Evolutionary conservation across 345 rosid genomes (phyloP).

Genomic region (Arabis hirsuta): DNA sequence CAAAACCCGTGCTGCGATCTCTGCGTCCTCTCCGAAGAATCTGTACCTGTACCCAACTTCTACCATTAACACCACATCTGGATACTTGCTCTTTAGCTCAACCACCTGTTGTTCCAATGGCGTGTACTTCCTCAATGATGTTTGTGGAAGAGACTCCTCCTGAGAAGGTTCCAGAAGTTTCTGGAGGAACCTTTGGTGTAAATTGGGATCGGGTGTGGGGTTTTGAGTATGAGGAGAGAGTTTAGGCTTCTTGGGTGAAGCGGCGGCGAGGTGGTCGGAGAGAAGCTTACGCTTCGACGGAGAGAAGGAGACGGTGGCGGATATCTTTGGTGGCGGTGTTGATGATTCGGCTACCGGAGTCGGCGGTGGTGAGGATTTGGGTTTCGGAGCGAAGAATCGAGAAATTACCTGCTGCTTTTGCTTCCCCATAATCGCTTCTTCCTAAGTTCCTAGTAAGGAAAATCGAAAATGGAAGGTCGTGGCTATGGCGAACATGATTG

Average conservation of each 20-base stretch:
- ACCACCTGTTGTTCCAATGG: constrained; percentile 87
- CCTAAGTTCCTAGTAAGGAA: neutral
- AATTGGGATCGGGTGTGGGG: constrained; percentile 49
- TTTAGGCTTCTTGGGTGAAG: constrained; percentile 55
- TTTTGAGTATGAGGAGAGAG: constrained; percentile 60
- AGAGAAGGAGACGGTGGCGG: constrained; percentile 73
- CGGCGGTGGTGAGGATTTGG: constrained; percentile 50
- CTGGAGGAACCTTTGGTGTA: constrained; percentile 58
- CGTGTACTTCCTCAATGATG: constrained; percentile 57
- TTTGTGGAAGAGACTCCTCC: constrained; percentile 21
- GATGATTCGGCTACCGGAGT: constrained; percentile 38
- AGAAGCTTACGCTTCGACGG: constrained; percentile 76
- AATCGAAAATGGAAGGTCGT: constrained; percentile 25
- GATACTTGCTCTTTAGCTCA: constrained; percentile 64
- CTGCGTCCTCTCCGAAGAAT: constrained; percentile 93
- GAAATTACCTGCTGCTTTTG: constrained; percentile 84
- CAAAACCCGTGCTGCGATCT: constrained; percentile 69
- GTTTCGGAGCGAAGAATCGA: constrained; percentile 84
- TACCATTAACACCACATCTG: constrained; percentile 84
- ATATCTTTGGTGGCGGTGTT: constrained; percentile 55
- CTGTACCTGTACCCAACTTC: constrained; percentile 94
- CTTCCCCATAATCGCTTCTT: constrained; percentile 59
- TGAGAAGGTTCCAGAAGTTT: constrained; percentile 39
- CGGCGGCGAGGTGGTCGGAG: constrained; percentile 52
- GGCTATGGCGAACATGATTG: constrained; percentile 28